A percentile compares a stretch with the other conserved stretches of the same genome.
These are phyloP conservation scores for Eimeria praecox DNA, from an alignment of 169 alveolate genomes.

Conservation along the genomic window DNA sequence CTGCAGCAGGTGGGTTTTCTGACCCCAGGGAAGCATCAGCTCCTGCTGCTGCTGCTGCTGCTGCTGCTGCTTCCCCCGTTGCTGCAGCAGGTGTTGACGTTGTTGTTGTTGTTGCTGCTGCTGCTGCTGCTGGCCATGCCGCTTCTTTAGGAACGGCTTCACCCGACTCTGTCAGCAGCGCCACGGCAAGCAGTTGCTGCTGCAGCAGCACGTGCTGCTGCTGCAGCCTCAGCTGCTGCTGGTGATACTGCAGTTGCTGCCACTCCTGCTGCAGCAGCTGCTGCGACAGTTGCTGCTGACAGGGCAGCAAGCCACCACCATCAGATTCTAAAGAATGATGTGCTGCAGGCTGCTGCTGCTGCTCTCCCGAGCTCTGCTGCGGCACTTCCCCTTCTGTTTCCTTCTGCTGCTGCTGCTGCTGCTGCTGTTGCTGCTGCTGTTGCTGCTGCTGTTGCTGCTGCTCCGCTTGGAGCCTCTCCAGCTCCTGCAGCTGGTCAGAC, in stretches of 20 bases:
- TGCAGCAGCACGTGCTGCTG: slow-evolving; percentile 35
- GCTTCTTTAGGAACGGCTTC: background rate
- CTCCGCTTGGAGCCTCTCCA: background rate
- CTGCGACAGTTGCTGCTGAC: background rate
- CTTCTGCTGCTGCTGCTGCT: background rate
- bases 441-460: background rate
- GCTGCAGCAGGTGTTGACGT: too few relatives aligned
- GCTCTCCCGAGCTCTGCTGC: background rate
- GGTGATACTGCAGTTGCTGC: slow-evolving; percentile 18
- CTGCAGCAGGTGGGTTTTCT: background rate
- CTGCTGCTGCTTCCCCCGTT: background rate
- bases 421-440: background rate
- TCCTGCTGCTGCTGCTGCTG: background rate
- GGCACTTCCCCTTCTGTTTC: background rate
- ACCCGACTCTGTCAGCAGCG: slow-evolving; percentile 8
- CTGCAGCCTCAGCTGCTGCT: slow-evolving; percentile 9
- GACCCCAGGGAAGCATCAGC: background rate
- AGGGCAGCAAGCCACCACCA: background rate
- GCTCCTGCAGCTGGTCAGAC: slow-evolving; percentile 23
- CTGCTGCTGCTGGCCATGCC: background rate
- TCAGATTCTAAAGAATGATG: background rate
- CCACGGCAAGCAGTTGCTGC: slow-evolving; percentile 19
- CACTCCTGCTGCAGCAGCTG: slow-evolving; percentile 41
- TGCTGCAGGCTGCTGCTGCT: background rate
- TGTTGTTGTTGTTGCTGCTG: background rate